Evolutionary conservation across 2,329 filamentous ascomycete species (phyloP).

Genomic region (Bipolaris bicolor): DNA sequence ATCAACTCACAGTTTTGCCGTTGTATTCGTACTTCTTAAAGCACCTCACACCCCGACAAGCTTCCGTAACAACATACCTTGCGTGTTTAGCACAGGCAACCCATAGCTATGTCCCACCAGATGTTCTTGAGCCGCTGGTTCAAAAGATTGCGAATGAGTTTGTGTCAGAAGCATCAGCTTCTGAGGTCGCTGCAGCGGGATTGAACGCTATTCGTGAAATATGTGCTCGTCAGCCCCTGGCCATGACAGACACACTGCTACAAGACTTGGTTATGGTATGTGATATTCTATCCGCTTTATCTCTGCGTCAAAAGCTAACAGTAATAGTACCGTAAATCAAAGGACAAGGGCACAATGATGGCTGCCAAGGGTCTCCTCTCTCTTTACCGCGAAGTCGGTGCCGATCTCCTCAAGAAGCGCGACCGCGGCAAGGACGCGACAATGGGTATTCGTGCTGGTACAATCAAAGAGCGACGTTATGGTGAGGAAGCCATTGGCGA

Average conservation of each 20-base stretch:
- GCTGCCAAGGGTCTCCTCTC: constrained; percentile 90
- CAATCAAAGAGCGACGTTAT: constrained; percentile 77
- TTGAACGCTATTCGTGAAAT: constrained; percentile 95
- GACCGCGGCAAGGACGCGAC: constrained; percentile 91
- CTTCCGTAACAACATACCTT: constrained; percentile 89
- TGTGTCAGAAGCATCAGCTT: constrained; percentile 89
- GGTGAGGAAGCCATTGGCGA: constrained; percentile 83
- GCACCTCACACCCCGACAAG: constrained; percentile 59
- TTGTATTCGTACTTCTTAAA: constrained; percentile 77
- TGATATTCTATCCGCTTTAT: neutral
- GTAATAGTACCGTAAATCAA: constrained; percentile 80
- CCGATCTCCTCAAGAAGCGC: constrained; percentile 85
- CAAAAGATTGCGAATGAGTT: constrained; percentile 99
- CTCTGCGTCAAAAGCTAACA: constrained; percentile 8
- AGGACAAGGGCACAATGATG: constrained; percentile 99
- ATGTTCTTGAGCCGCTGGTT: constrained; percentile 86
- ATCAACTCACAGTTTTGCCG: constrained; percentile 86
- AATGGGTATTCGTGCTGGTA: constrained; percentile 77
- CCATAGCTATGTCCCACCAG: constrained; percentile 88
- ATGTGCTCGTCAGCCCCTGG: constrained; percentile 89
- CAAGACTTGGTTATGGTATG: constrained; percentile 83
- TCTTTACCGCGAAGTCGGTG: constrained; percentile 88
- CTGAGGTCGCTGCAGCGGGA: constrained; percentile 89
- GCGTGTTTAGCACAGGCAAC: constrained; percentile 91
- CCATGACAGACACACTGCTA: constrained; percentile 93